Evolutionary conservation across 2,329 filamentous ascomycete genomes (phyloP).

Genomic region (Colletotrichum agaves): DNA sequence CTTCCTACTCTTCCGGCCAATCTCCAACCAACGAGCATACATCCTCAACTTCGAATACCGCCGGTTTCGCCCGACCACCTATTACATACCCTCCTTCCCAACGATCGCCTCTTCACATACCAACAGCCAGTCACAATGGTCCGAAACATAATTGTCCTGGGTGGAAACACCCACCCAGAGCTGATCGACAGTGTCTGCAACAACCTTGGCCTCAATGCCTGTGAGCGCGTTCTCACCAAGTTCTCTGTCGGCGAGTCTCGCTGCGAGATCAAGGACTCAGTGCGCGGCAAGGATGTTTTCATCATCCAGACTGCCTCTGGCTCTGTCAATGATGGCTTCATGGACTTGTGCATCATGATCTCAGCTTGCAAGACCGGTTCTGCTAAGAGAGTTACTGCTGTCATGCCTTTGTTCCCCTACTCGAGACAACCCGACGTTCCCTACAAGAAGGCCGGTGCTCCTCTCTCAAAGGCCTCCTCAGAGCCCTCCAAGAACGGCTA

Average conservation of each 20-base stretch:
- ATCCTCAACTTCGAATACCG: neutral
- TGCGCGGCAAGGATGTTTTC: slow-evolving; percentile 98
- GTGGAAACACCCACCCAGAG: slow-evolving; percentile 90
- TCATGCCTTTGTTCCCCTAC: slow-evolving; percentile 91
- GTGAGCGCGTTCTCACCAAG: slow-evolving; percentile 86
- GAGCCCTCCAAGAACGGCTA: slow-evolving; percentile 68
- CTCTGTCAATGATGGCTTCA: slow-evolving; percentile 93
- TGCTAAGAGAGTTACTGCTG: slow-evolving; percentile 90
- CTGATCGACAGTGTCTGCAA: slow-evolving; percentile 89
- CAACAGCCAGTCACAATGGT: slow-evolving; percentile 70
- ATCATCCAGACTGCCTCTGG: slow-evolving; percentile 95
- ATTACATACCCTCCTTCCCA: neutral
- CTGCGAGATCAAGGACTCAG: slow-evolving; percentile 95
- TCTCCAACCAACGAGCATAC: neutral
- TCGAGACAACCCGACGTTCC: slow-evolving; percentile 95
- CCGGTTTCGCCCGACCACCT: slow-evolving; percentile 30
- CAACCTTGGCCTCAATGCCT: slow-evolving; percentile 85
- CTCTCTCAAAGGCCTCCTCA: slow-evolving; percentile 77
- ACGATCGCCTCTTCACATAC: neutral
- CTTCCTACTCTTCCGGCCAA: neutral
- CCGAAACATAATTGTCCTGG: slow-evolving; percentile 92
- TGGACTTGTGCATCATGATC: slow-evolving; percentile 97
- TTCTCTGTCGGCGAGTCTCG: slow-evolving; percentile 96
- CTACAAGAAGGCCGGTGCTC: slow-evolving; percentile 95
- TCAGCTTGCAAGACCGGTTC: slow-evolving; percentile 97